phyloP scores from a whole-genome alignment of 2,329 filamentous ascomycete species.

The Trichoderma citrinoviride region DNA sequence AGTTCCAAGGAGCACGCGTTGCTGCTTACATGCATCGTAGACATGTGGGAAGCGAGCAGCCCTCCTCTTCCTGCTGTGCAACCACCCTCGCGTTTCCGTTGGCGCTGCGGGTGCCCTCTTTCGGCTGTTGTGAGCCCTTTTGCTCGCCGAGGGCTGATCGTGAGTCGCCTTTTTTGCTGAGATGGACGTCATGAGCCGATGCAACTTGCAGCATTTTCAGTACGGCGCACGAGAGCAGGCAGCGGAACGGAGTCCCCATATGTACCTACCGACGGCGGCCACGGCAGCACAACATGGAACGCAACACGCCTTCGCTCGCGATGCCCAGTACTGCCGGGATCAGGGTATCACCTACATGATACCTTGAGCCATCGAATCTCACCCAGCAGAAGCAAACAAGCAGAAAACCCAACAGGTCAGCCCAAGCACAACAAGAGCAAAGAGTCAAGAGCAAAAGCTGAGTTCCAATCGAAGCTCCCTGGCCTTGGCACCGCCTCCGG shows the following conservation, averaged over 20 bases:
- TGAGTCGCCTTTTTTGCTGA: background rate
- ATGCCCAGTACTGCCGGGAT: background rate
- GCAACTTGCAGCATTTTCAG: background rate
- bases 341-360: too few species aligned
- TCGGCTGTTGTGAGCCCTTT: slow-evolving; percentile 6
- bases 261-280: too few species aligned
- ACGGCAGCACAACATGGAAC: too few species aligned
- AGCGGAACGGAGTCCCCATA: background rate
- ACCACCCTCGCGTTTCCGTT: background rate
- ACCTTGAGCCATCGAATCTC: background rate
- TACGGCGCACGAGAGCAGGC: background rate
- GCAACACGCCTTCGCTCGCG: too few species aligned
- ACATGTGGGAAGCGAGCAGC: background rate
- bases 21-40: background rate
- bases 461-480: slow-evolving; percentile 4
- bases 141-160: background rate
- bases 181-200: background rate
- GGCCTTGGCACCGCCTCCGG: background rate
- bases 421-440: background rate
- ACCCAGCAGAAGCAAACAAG: too few species aligned
- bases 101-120: slow-evolving; percentile 1
- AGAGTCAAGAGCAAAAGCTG: background rate
- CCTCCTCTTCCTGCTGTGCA: background rate
- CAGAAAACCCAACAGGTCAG: background rate
- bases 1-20: background rate